Evolutionary conservation across 306 rosid genomes (phyloP).

Genomic region (Lathyrus oleraceus): DNA sequence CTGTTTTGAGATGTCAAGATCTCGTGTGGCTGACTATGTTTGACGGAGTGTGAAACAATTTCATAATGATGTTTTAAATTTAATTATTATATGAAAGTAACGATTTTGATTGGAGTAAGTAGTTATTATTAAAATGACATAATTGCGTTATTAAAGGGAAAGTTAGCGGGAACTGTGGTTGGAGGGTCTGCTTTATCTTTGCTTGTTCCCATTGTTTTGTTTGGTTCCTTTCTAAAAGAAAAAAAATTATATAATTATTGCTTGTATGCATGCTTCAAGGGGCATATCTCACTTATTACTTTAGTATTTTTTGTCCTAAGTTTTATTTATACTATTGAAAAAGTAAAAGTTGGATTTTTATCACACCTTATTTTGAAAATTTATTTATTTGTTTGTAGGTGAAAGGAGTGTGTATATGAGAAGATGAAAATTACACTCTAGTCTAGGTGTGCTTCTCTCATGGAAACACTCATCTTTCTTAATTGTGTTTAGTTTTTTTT

Average conservation of each 20-base stretch:
- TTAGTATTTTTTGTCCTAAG: background rate
- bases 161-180: background rate
- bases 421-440: no score
- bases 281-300: background rate
- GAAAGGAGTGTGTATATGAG: background rate
- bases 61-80: background rate
- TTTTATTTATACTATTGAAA: background rate
- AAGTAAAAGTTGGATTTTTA: background rate
- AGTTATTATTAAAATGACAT: slow-evolving; percentile 2
- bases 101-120: background rate
- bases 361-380: background rate
- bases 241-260: slow-evolving; percentile 21
- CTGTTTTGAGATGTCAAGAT: background rate
- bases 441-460: no score
- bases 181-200: slow-evolving; percentile 3
- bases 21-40: background rate
- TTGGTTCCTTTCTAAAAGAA: slow-evolving; percentile 19
- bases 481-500: no score
- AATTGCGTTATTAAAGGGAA: slow-evolving; percentile 18
- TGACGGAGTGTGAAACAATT: background rate
- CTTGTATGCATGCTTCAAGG: slow-evolving; percentile 16
- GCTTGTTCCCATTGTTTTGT: slow-evolving; percentile 10
- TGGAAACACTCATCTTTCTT: no score
- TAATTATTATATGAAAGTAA: background rate
- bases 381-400: background rate